These are phyloP conservation scores for Mycogone perniciosa DNA, from an alignment of 2,329 filamentous ascomycete species.

Conservation along the genomic window DNA sequence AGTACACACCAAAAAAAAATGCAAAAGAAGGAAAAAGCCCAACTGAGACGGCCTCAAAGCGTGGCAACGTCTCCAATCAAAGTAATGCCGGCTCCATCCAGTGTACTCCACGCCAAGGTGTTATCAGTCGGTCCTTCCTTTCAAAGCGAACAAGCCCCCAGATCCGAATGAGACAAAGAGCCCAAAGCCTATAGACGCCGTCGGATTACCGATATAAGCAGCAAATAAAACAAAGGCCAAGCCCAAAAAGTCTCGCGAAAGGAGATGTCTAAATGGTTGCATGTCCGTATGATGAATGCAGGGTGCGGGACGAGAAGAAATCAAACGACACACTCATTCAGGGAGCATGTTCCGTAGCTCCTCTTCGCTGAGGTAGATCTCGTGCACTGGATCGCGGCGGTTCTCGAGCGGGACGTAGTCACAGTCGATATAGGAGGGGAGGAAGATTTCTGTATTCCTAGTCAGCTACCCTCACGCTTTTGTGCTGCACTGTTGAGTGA, in stretches of 20 bases:
- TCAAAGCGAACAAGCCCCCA: neutral
- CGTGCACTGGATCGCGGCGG: slow-evolving; percentile 68
- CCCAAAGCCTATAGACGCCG: slow-evolving; percentile 8
- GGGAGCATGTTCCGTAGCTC: slow-evolving; percentile 65
- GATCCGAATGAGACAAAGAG: neutral
- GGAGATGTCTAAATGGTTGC: slow-evolving; percentile 10
- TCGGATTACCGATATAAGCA: slow-evolving; percentile 2
- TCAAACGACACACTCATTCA: slow-evolving; percentile 36
- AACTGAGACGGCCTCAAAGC: neutral
- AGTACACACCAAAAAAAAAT: neutral
- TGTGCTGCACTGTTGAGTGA: neutral
- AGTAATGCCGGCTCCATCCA: slow-evolving; percentile 1
- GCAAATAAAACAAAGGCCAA: slow-evolving; percentile 7
- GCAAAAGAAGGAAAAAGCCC: neutral
- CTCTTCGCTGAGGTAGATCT: slow-evolving; percentile 72
- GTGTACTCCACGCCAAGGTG: slow-evolving; percentile 4
- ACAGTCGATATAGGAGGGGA: slow-evolving; percentile 70
- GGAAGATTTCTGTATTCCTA: slow-evolving; percentile 60
- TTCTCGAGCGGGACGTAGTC: slow-evolving; percentile 70
- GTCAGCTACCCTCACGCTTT: neutral
- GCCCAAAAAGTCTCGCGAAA: slow-evolving; percentile 3
- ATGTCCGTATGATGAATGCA: neutral
- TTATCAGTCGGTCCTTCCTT: neutral
- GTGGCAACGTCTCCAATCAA: neutral
- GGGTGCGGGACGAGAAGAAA: slow-evolving; percentile 5